phyloP scores from a whole-genome alignment of 2,329 filamentous ascomycete species.

The Exophiala phaeomuriformis region DNA sequence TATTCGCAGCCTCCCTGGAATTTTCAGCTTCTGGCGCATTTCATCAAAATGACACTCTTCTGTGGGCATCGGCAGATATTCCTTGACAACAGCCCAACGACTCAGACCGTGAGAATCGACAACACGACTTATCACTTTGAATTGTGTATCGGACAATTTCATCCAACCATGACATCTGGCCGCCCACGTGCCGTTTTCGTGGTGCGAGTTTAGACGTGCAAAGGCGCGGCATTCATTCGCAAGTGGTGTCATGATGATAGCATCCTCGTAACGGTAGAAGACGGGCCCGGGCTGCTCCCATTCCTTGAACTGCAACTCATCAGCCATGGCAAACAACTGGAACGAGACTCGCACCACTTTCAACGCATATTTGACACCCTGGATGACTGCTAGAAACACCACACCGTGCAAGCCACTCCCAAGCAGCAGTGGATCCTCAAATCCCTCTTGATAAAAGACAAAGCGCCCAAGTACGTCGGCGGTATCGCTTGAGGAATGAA shows the following conservation, averaged over 20 bases:
- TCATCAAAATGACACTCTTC: background rate
- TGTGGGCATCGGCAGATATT: conserved; percentile 3
- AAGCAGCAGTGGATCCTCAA: no score
- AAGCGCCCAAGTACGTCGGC: no score
- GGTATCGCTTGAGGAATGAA: no score
- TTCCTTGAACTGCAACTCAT: conserved; percentile 5
- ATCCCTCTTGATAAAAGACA: no score
- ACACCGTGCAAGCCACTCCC: no score
- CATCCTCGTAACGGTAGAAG: conserved; percentile 2
- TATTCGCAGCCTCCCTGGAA: background rate
- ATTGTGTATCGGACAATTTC: conserved; percentile 7
- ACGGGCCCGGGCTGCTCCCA: conserved; percentile 12
- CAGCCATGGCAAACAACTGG: background rate
- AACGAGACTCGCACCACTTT: conserved; percentile 10
- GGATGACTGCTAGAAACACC: no score
- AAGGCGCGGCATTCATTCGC: conserved; percentile 8
- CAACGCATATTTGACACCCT: conserved; percentile 8
- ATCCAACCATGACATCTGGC: conserved; percentile 10
- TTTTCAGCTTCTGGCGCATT: conserved; percentile 1
- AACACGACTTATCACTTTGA: background rate
- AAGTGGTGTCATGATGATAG: conserved; percentile 4
- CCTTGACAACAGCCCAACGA: conserved; percentile 11
- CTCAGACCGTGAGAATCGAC: conserved; percentile 3
- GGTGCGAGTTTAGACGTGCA: conserved; percentile 8
- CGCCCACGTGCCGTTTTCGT: conserved; percentile 6